These are phyloP conservation scores for Phytophthora sojae DNA, from an alignment of 352 stramenopile genomes.

Conservation along the genomic window DNA sequence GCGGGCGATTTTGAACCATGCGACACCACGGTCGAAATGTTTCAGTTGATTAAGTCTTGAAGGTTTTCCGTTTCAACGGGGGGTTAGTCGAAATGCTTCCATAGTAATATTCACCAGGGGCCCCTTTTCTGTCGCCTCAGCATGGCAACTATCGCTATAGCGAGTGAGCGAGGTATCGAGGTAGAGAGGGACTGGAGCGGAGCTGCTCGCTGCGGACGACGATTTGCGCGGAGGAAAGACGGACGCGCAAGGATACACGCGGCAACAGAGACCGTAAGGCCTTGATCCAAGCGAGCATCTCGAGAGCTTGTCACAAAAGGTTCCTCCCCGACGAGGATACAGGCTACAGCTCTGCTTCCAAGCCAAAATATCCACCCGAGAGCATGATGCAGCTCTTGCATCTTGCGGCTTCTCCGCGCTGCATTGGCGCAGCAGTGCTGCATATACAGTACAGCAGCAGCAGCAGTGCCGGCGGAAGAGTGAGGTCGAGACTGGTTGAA, in stretches of 20 bases:
- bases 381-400: neutral
- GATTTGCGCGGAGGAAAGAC: conserved; percentile 33
- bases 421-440: no score
- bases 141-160: neutral
- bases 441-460: neutral
- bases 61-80: neutral
- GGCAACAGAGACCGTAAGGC: conserved; percentile 13
- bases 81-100: neutral
- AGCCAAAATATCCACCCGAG: neutral
- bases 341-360: conserved; percentile 3
- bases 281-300: no score
- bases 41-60: neutral
- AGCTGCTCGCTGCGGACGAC: conserved; percentile 25
- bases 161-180: neutral
- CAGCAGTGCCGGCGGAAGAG: neutral
- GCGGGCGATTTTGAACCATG: neutral
- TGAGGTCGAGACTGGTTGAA: neutral
- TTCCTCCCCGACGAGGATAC: neutral
- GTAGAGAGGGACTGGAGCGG: neutral
- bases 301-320: conserved; percentile 7
- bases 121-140: no score
- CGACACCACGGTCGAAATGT: neutral
- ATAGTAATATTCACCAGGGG: neutral
- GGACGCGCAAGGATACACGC: conserved; percentile 30
- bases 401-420: neutral